Evolutionary conservation across 805 yeast genomes (phyloP), one percentile per base, ranked within the genome.

Genomic region (Lipomyces yamanashiensis): DNA sequence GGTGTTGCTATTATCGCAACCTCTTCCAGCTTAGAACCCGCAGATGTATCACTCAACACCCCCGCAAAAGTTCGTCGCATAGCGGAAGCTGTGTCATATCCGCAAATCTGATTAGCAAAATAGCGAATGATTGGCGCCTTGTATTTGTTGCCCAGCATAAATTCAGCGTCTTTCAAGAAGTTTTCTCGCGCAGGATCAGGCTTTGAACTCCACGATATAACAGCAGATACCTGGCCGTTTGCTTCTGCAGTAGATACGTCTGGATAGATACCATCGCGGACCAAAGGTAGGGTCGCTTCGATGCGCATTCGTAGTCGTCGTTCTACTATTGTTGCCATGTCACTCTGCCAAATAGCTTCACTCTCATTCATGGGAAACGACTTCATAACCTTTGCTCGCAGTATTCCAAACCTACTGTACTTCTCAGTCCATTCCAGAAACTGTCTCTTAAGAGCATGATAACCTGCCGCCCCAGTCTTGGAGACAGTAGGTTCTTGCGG

Each of bases 311-410:
- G 34, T 37, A 59, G 15, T 17, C 62, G 17, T n/a, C 62, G 58
- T 40, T 59, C 58, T 10, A 59, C 34, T 13, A 59, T 13, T 39
- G 54, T 28, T 8, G 51, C 62, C 62, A 59, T 59, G 45, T 59
- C 58, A 8, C n/a, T 33, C 17, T 54, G 50, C 58, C 58, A 52
- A 9, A 40, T 19, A 33, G 15, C 21, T 21, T 48, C 34, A 13
- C 23, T 13, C 4, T 12, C 17, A n/a, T 33, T 33, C 6, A 45
- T 21, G 15, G 53, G 23, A 36, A 37, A 45, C 2, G 51, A 37
- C 21, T 28, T 7, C 41, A 12, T 36, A 34, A 54, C 17, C 10
- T 9, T 7, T 9, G 15, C 21, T 37, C 53, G 43, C 15, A 48
- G 8, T 7, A 15, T 17, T 13, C 13, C 28, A n/a, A 12, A 37